Evolutionary conservation across 1,139 yeast species (phyloP).

Genomic region (Saccharomyces pastorianus): DNA sequence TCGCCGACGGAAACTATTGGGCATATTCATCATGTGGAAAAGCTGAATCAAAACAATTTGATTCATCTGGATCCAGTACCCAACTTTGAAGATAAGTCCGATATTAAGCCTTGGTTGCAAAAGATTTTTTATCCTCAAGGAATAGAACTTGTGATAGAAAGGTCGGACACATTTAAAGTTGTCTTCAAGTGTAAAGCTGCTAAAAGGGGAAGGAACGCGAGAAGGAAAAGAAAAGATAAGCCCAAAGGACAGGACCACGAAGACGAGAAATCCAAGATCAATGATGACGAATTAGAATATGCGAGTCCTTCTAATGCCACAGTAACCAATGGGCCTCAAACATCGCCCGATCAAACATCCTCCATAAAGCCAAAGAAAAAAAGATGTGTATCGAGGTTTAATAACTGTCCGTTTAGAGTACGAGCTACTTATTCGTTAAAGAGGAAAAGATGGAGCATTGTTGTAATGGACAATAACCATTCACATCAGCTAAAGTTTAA

Average conservation of each 20-base stretch:
- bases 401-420: constrained; percentile 58
- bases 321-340: not conserved
- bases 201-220: constrained; percentile 26
- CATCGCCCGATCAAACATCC: not conserved
- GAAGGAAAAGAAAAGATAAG: constrained; percentile 2
- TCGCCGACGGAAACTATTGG: not conserved
- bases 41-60: constrained; percentile 25
- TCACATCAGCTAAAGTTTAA: constrained; percentile 30
- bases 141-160: constrained; percentile 55
- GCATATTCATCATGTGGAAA: constrained; percentile 9
- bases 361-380: constrained; percentile 20
- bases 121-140: constrained; percentile 42
- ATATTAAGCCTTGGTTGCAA: constrained; percentile 65
- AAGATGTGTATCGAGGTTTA: constrained; percentile 29
- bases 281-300: not conserved
- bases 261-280: not conserved
- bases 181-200: constrained; percentile 58
- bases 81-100: constrained; percentile 37
- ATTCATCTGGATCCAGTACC: constrained; percentile 36
- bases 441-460: constrained; percentile 51
- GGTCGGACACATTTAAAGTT: constrained; percentile 61
- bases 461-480: constrained; percentile 50
- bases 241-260: not conserved
- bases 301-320: not conserved
- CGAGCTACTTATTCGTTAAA: constrained; percentile 58